These are phyloP conservation scores for Lojkania enalia DNA, from an alignment of 2,329 filamentous ascomycete genomes.

Conservation along the genomic window DNA sequence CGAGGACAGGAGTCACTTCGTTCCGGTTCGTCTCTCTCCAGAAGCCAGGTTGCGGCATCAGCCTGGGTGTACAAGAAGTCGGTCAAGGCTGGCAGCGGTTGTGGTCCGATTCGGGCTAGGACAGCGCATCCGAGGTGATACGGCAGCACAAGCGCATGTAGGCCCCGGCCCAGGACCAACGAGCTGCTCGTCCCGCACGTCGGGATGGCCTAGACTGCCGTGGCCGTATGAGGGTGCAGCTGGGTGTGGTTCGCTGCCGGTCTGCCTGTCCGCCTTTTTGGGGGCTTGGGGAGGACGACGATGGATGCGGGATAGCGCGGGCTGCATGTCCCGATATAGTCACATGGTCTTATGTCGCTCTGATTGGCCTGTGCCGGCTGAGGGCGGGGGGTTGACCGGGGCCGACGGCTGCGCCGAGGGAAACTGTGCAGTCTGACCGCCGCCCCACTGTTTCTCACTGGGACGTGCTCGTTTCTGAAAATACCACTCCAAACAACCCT, in stretches of 20 bases:
- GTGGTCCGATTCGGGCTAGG: constrained; percentile 23
- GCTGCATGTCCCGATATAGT: constrained; percentile 13
- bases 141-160: constrained; percentile 3
- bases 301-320: neutral
- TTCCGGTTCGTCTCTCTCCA: constrained; percentile 10
- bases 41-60: neutral
- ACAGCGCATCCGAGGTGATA: constrained; percentile 19
- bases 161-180: neutral
- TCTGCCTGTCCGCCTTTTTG: constrained; percentile 8
- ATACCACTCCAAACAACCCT: constrained; percentile 25
- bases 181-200: neutral
- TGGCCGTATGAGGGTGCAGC: constrained; percentile 1
- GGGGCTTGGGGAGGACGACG: no score
- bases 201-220: neutral
- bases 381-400: constrained; percentile 32
- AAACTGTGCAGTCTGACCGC: constrained; percentile 32
- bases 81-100: constrained; percentile 34
- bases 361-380: constrained; percentile 25
- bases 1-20: constrained; percentile 12
- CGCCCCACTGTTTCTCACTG: constrained; percentile 39
- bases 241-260: constrained; percentile 3
- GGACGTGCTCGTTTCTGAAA: constrained; percentile 28
- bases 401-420: constrained; percentile 36
- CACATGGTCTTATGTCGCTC: constrained; percentile 20
- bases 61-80: constrained; percentile 27